These are phyloP conservation scores for Aspergillus tamarii DNA, from an alignment of 2,329 filamentous ascomycete species.

Conservation along the genomic window DNA sequence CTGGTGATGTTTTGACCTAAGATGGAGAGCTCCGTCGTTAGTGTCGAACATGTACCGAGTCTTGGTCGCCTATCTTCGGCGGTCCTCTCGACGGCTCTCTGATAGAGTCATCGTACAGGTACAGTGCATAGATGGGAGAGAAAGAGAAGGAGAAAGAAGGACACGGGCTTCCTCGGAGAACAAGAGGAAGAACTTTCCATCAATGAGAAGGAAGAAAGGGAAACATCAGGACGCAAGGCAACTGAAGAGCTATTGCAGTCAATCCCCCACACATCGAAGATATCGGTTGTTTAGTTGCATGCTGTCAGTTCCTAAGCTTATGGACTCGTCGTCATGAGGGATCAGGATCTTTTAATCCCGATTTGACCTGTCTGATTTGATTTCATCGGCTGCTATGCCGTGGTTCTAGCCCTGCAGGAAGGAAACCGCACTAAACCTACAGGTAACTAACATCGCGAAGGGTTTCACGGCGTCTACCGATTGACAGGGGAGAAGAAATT, in stretches of 20 bases:
- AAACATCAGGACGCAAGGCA: neutral
- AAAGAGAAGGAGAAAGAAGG: neutral
- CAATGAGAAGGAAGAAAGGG: neutral
- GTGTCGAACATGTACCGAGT: conserved; percentile 2
- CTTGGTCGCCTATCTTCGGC: neutral
- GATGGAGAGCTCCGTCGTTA: neutral
- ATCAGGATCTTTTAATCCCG: neutral
- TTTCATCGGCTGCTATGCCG: neutral
- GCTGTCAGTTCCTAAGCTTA: neutral
- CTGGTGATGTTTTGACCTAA: neutral
- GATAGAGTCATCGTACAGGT: neutral
- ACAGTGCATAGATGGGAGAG: neutral
- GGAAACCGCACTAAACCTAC: neutral
- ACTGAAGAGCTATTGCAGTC: neutral
- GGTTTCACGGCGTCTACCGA: neutral
- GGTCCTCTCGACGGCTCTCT: neutral
- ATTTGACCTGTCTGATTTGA: conserved; percentile 9
- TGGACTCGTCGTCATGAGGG: neutral
- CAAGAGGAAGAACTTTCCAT: conserved; percentile 3
- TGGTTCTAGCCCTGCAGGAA: neutral
- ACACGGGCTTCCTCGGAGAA: neutral
- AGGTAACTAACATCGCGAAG: neutral
- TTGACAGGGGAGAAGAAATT: neutral
- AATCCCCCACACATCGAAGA: conserved; percentile 1
- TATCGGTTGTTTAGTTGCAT: neutral